Evolutionary conservation across 2,329 filamentous ascomycete genomes (phyloP), one percentile per base, ranked within the genome.

Genomic region (Aspergillus tubingensis): DNA sequence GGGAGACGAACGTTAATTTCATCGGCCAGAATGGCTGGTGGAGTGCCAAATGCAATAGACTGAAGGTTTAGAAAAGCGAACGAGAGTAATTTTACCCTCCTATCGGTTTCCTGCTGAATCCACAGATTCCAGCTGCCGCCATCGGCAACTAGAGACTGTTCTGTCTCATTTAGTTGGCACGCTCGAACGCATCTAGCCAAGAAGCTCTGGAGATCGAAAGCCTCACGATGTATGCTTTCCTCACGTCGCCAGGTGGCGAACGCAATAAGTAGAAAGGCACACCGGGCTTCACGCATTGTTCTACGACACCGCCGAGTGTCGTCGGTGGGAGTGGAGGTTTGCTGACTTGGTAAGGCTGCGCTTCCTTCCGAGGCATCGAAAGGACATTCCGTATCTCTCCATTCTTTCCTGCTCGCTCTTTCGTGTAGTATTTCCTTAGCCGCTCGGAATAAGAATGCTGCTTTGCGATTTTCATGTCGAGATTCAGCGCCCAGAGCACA

Each of bases 351-450:
- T 4, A 4, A 11, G 2, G 30, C 0, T 30, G 30, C 8, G 30
- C 8, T 30, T 30, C 30, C 8, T 30, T 3, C 30, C 8, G 30
- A 30, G 30, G 8, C 30, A 30, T 8, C 30, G 8, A 10, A 11
- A 30, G 30, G 8, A 4, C 8, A 1, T 30, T 30, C 30, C 2
- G 8, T 15, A 32, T 21, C 54, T 11, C 3, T 3, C 30, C 36
- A 27, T 15, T 62, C 54, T 51, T 25, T 19, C 36, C 56, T 21
- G 21, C 21, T 21, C 21, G 21, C 27, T 3, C 8, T 86, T 64
- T 88, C 85, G 2, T 89, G 77, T n/a, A 88, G 80, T 54, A 89
- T 87, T 87, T 73, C 38, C 86, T 81, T 61, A 85, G 79, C 27
- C 87, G 76, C 2, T 85, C 85, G 3, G 83, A 88, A 19, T 3